Base-by-base conservation (phyloP, 192 early-diverging fungal species). In the Backusella tuberculispora region DNA sequence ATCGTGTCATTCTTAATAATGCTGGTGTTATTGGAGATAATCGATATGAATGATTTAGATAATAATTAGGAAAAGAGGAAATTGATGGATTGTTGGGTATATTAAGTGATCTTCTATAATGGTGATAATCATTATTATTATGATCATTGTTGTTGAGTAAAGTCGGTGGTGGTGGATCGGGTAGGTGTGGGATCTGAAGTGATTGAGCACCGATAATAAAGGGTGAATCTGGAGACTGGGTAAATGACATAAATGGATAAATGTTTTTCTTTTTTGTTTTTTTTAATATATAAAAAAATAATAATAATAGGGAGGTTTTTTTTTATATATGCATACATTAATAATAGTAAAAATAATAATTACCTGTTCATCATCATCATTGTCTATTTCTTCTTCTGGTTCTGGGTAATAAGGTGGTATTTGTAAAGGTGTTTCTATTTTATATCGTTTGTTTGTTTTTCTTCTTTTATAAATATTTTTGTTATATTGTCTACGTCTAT, bases 141-240 rank as follows among this genome's bases (percentile, higher is more conserved):
- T 21, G 24, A 24, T 56, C 19, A 9, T 21, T n/a, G 17, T 21
- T 19, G 19, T 26, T 50, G 48, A 19, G 53, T 60, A 60, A 12
- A 24, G 53, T 34, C 29, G 29, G 4, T 26, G 53, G 21, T 26
- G 53, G 53, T 60, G 53, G 53, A 60, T 60, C 53, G 53, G 53
- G 53, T 60, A 66, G 29, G 64, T 66, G 64, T 66, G 64, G 64
- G 26, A 66, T 66, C 38, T 66, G 64, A 15, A 66, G 64, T 40
- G 64, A 66, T 0, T 66, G 64, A n/a, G 64, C 64, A 38, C 64
- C 64, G 38, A 66, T 66, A 8, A 66, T 29, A n/a, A 66, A 38
- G 34, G 64, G 64, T 34, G 64, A 66, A 38, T 66, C 34, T 38
- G 64, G 34, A 66, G 26, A 60, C 53, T 60, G 53, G 53, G 53